Evolutionary conservation across 495 filamentous ascomycete species (phyloP).

Genomic region (Neurospora terricola): DNA sequence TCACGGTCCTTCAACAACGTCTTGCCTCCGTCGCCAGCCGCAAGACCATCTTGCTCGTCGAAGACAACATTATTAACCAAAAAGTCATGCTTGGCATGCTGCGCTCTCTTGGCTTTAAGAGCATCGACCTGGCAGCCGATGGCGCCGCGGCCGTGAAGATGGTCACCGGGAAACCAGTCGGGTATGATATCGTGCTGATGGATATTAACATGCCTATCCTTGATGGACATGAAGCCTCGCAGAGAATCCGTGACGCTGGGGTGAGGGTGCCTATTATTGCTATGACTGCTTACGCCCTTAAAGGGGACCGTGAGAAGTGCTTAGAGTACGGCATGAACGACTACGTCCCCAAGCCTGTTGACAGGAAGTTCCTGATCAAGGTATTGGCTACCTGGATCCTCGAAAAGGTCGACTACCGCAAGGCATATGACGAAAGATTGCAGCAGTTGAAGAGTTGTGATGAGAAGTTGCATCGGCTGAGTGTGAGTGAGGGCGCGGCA

Average conservation of each 20-base stretch:
- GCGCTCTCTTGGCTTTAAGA: conserved; percentile 41
- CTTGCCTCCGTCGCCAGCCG: conserved; percentile 10
- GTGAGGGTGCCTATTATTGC: conserved; percentile 49
- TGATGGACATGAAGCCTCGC: conserved; percentile 33
- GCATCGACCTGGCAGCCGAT: conserved; percentile 44
- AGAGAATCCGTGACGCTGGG: conserved; percentile 25
- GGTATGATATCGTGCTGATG: conserved; percentile 48
- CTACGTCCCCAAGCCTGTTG: conserved; percentile 52
- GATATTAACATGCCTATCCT: conserved; percentile 44
- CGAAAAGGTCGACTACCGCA: conserved; percentile 3
- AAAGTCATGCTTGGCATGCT: conserved; percentile 53
- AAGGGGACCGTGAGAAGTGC: conserved; percentile 49
- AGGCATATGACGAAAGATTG: neutral
- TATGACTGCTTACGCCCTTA: conserved; percentile 54
- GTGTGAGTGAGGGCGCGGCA: neutral
- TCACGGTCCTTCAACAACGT: conserved; percentile 8
- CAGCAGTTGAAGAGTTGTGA: neutral
- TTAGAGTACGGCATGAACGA: conserved; percentile 53
- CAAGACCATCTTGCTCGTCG: conserved; percentile 45
- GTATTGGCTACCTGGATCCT: conserved; percentile 37
- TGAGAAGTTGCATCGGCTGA: neutral
- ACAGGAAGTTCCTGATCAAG: conserved; percentile 31
- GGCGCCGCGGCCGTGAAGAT: conserved; percentile 47
- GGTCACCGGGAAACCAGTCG: conserved; percentile 37
- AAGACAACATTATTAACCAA: conserved; percentile 56